Percentiles rank a stretch among this genome's conserved stretches.
Conservation (phyloP, 805 yeast genomes). For the Candida verbasci region DNA sequence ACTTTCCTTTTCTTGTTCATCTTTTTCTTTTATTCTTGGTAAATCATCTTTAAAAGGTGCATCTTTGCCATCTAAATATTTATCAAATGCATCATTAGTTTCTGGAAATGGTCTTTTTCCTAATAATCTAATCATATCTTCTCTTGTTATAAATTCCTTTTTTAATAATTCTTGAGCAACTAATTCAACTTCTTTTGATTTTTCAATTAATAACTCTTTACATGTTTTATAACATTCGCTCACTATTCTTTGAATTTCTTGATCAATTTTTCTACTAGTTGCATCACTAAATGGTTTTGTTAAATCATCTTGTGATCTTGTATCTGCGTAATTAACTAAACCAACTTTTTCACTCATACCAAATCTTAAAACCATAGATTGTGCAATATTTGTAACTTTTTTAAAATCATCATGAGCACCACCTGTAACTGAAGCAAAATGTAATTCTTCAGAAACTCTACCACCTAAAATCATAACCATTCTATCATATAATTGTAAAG, state of each 20-base stretch:
- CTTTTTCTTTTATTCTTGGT: slow-evolving; percentile 10
- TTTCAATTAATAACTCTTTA: slow-evolving; percentile 60
- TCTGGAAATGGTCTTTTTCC: slow-evolving; percentile 94
- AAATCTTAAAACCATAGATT: slow-evolving; percentile 82
- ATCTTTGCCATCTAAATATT: slow-evolving; percentile 50
- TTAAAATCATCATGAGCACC: slow-evolving; percentile 97
- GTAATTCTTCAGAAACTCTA: slow-evolving; percentile 90
- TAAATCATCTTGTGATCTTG: slow-evolving; percentile 58
- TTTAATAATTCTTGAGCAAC: slow-evolving; percentile 83
- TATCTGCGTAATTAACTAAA: slow-evolving; percentile 70
- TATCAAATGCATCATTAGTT: slow-evolving; percentile 85
- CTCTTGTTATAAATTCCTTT: slow-evolving; percentile 90
- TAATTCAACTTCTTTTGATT: slow-evolving; percentile 68
- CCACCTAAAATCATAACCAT: slow-evolving; percentile 99
- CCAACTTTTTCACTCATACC: slow-evolving; percentile 93
- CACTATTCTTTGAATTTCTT: slow-evolving; percentile 76
- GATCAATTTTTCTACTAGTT: slow-evolving; percentile 76
- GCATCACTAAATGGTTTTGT: slow-evolving; percentile 88
- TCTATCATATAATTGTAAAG: slow-evolving; percentile 76
- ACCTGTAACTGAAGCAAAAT: slow-evolving; percentile 86
- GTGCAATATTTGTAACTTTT: slow-evolving; percentile 91
- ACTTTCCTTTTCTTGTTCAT: slow-evolving; percentile 18
- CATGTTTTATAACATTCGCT: slow-evolving; percentile 73
- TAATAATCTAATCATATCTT: slow-evolving; percentile 82
- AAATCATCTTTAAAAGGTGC: slow-evolving; percentile 34